Percentiles rank a stretch among this genome's conserved stretches.
Conservation (phyloP, 164 flowering plant species). For the Hamamelis virginiana region DNA sequence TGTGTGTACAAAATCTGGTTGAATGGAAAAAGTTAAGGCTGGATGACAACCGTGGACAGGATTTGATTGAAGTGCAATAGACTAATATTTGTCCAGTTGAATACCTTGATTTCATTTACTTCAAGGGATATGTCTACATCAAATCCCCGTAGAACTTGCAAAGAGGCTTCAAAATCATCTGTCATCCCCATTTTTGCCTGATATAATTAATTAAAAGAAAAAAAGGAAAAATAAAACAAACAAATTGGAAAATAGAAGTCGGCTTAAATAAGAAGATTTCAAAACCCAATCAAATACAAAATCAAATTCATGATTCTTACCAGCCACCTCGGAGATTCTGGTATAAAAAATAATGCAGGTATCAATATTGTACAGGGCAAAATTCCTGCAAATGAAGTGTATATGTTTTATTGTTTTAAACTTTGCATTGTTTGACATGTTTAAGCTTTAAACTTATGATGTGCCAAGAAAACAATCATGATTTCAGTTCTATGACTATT, state of each 20-base stretch:
- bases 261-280: neutral
- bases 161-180: constrained; percentile 51
- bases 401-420: neutral
- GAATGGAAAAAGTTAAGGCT: too few relatives aligned
- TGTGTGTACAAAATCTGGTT: neutral
- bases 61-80: neutral
- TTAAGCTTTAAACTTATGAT: neutral
- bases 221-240: neutral
- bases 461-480: too few relatives aligned
- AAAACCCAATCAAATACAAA: neutral
- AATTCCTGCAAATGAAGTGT: constrained; percentile 24
- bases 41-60: neutral
- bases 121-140: constrained; percentile 42
- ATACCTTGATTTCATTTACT: constrained; percentile 50
- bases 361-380: constrained; percentile 37
- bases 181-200: constrained; percentile 53
- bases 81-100: neutral
- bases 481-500: too few relatives aligned
- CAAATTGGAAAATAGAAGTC: neutral
- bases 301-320: constrained; percentile 16
- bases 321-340: constrained; percentile 56
- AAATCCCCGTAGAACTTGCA: constrained; percentile 52
- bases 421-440: neutral
- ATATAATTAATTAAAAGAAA: neutral
- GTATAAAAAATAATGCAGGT: constrained; percentile 43